Evolutionary conservation across 2,329 filamentous ascomycete genomes (phyloP).

Genomic region (Tricladium varicosporioides): DNA sequence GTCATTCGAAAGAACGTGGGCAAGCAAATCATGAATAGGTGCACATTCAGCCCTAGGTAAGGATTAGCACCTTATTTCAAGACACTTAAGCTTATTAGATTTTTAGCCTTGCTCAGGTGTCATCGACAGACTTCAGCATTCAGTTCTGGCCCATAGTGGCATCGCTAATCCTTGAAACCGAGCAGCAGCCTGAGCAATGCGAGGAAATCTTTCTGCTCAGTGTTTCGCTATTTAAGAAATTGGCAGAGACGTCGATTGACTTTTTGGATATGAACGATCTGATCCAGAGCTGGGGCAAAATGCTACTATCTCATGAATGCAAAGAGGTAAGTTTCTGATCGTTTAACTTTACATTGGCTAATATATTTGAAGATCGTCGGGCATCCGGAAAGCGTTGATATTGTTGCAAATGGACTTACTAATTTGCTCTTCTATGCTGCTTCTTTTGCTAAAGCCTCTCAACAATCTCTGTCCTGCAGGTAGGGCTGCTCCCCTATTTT

Average conservation of each 20-base stretch:
- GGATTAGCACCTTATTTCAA: neutral
- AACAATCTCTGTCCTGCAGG: slow-evolving; percentile 27
- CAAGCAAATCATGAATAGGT: slow-evolving; percentile 33
- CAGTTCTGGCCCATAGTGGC: slow-evolving; percentile 46
- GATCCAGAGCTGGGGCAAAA: slow-evolving; percentile 30
- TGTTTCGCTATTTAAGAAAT: slow-evolving; percentile 39
- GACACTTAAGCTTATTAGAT: slow-evolving; percentile 4
- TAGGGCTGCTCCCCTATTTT: slow-evolving; percentile 8
- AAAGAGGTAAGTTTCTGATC: slow-evolving; percentile 36
- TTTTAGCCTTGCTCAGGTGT: slow-evolving; percentile 30
- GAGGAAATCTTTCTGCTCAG: slow-evolving; percentile 40
- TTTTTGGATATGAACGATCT: slow-evolving; percentile 26
- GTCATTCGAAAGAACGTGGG: slow-evolving; percentile 31
- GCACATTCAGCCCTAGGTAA: slow-evolving; percentile 30
- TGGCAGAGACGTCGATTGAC: slow-evolving; percentile 35
- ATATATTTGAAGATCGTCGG: slow-evolving; percentile 28
- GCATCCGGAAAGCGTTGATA: slow-evolving; percentile 33
- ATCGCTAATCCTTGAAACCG: slow-evolving; percentile 26
- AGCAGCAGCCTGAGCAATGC: slow-evolving; percentile 24
- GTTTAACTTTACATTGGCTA: slow-evolving; percentile 2
- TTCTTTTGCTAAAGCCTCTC: slow-evolving; percentile 27
- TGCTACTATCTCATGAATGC: slow-evolving; percentile 41
- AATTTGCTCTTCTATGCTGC: slow-evolving; percentile 36
- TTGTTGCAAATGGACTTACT: slow-evolving; percentile 36
- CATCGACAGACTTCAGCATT: slow-evolving; percentile 40